phyloP scores from a whole-genome alignment of 768 basidiomycete genomes.

The Agaricus sinodeliciosus region DNA sequence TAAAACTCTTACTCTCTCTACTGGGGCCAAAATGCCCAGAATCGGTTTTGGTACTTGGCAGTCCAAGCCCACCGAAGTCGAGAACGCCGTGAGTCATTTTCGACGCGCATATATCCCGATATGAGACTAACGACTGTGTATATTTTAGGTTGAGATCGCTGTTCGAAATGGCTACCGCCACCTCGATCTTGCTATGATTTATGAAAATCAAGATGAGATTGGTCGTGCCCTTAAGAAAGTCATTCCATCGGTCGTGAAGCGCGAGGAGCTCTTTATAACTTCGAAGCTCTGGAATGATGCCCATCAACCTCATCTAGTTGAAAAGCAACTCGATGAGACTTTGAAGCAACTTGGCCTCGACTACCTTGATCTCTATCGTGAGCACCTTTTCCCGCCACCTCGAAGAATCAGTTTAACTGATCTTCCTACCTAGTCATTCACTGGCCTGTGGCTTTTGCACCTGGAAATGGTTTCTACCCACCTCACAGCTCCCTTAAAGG shows the following conservation, averaged over 20 bases:
- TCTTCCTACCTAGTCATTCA: conserved; percentile 49
- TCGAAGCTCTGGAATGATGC: conserved; percentile 79
- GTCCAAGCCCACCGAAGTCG: conserved; percentile 69
- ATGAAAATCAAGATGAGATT: conserved; percentile 75
- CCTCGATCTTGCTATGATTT: conserved; percentile 78
- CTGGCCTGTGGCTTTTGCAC: conserved; percentile 70
- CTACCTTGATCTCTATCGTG: conserved; percentile 80
- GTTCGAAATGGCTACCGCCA: conserved; percentile 76
- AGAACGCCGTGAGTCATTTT: conserved; percentile 49
- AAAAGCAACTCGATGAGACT: conserved; percentile 71
- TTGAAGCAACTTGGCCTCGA: conserved; percentile 63
- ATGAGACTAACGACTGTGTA: not conserved
- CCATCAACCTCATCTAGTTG: conserved; percentile 60
- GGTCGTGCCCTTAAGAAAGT: conserved; percentile 71
- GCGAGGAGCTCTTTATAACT: conserved; percentile 77
- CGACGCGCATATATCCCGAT: conserved; percentile 2
- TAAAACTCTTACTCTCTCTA: conserved; percentile 34
- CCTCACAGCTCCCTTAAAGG: conserved; percentile 35
- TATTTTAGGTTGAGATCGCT: conserved; percentile 61
- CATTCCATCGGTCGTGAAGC: conserved; percentile 69
- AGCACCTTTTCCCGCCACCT: conserved; percentile 17
- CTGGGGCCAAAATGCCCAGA: conserved; percentile 55
- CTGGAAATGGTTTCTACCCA: conserved; percentile 52
- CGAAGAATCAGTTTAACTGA: not conserved
- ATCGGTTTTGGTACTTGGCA: conserved; percentile 84